A percentile compares a stretch with the other conserved stretches of the same genome.
phyloP scores from a whole-genome alignment of 495 filamentous ascomycete species.

The Achaetomiella virescens region DNA sequence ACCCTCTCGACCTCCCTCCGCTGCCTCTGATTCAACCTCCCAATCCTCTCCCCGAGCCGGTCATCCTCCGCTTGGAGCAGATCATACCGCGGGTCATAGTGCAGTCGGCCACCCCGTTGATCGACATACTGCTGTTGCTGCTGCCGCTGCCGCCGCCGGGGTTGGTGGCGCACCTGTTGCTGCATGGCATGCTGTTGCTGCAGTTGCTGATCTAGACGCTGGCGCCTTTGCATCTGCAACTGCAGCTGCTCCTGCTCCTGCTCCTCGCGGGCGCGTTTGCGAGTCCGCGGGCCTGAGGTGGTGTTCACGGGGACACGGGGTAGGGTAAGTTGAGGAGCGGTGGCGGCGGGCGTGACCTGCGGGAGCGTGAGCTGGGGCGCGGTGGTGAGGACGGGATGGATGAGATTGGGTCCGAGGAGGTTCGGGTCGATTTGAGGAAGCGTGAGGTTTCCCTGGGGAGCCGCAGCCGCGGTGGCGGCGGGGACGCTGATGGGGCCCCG shows the following conservation, averaged over 20 bases:
- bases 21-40: background rate
- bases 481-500: background rate
- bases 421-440: too few species aligned
- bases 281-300: constrained; percentile 7
- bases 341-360: background rate
- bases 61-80: background rate
- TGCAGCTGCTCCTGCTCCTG: background rate
- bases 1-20: constrained; percentile 4
- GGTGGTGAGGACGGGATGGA: background rate
- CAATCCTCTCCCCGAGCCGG: background rate
- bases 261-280: constrained; percentile 8
- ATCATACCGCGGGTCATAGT: too few species aligned
- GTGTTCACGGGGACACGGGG: too few species aligned
- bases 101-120: too few species aligned
- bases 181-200: too few species aligned
- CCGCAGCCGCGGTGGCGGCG: background rate
- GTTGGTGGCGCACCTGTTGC: too few species aligned
- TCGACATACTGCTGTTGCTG: background rate
- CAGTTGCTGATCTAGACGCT: background rate
- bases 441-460: too few species aligned
- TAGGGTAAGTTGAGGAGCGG: too few species aligned
- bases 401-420: background rate
- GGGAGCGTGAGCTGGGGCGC: too few species aligned
- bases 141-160: background rate
- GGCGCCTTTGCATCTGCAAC: background rate